Evolutionary conservation across 2,329 filamentous ascomycete genomes (phyloP).

Genomic region (Talaromyces sp.): DNA sequence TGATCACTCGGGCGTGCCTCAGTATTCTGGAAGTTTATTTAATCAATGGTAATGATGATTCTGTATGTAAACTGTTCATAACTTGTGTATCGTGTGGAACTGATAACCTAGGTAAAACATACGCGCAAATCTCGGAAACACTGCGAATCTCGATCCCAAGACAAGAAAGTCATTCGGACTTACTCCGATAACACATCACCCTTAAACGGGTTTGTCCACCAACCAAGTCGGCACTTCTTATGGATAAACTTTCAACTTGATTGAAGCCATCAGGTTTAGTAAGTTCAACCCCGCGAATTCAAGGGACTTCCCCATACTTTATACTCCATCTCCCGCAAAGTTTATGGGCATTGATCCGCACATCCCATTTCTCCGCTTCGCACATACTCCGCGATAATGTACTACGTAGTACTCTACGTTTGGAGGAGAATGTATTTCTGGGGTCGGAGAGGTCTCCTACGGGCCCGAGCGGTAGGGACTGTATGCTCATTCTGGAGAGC

Average conservation of each 20-base stretch:
- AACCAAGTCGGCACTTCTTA: background rate
- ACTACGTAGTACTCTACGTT: background rate
- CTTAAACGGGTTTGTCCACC: background rate
- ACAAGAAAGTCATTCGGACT: background rate
- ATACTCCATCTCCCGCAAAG: background rate
- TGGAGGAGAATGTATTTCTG: too few species aligned
- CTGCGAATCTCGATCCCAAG: background rate
- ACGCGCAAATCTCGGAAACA: background rate
- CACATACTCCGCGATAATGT: background rate
- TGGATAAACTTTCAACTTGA: background rate
- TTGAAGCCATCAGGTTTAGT: background rate
- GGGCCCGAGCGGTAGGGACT: background rate
- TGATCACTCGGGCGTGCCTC: too few species aligned
- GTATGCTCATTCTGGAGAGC: background rate
- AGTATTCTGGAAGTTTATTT: too few species aligned
- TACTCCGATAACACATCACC: background rate
- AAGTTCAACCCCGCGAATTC: background rate
- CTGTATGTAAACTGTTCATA: too few species aligned
- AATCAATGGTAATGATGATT: too few species aligned
- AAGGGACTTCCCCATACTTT: background rate
- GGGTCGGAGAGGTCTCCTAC: background rate
- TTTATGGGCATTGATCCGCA: background rate
- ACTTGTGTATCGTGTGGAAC: too few species aligned
- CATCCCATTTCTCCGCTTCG: background rate
- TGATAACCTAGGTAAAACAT: background rate